phyloP scores from a whole-genome alignment of 192 early-diverging fungal species.

The Coemansia reversa region DNA sequence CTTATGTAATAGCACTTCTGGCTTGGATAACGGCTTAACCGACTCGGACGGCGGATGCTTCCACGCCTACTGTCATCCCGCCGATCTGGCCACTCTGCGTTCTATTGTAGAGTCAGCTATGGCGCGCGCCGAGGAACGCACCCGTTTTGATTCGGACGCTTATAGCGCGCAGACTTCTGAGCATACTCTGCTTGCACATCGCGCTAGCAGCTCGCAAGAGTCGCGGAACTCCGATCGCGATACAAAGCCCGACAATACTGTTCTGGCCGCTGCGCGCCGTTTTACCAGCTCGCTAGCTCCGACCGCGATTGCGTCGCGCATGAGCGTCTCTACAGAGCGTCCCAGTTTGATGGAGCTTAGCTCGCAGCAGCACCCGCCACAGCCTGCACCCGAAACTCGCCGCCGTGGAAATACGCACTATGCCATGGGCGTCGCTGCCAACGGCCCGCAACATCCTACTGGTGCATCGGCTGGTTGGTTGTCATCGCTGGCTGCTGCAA shows the following conservation, averaged over 20 bases:
- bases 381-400: neutral
- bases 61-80: too few relatives aligned
- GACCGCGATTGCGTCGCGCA: constrained; percentile 21
- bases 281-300: constrained; percentile 41
- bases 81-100: neutral
- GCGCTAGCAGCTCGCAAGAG: constrained; percentile 1
- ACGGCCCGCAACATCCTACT: neutral
- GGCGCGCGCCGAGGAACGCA: constrained; percentile 21
- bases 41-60: too few relatives aligned
- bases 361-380: neutral
- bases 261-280: constrained; percentile 27
- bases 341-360: constrained; percentile 45
- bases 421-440: neutral
- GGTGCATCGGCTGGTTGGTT: constrained; percentile 19
- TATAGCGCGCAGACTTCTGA: neutral
- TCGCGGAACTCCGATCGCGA: too few relatives aligned
- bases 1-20: too few relatives aligned
- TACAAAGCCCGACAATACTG: constrained; percentile 1
- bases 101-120: constrained; percentile 17
- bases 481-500: constrained; percentile 15
- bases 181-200: neutral
- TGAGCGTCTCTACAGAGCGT: constrained; percentile 54
- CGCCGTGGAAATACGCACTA: neutral
- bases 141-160: too few relatives aligned
- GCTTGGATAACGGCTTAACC: too few relatives aligned